Evolutionary conservation across 345 rosid species (phyloP), one percentile per base, ranked within the genome.

Genomic region (Psidium guajava): DNA sequence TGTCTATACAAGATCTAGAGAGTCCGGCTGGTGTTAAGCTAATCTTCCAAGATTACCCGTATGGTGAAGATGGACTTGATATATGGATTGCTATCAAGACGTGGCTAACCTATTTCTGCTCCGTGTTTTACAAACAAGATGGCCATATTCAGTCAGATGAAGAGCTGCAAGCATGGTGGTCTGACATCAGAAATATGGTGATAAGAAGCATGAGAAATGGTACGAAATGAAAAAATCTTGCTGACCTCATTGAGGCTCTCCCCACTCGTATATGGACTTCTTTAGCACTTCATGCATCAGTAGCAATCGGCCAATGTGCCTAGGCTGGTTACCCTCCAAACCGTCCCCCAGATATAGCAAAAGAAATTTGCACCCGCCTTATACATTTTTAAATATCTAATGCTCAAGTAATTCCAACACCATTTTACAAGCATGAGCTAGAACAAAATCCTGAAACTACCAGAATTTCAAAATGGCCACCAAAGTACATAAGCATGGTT

Each of bases 131-230:
- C 90, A 54, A 86, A 64, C 89, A 90, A 24, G 91, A 92, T 81
- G 83, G 87, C 53, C 84, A 90, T 64, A 88, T 94, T 61, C 74
- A 18, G n/a, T 82, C 88, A 6, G 95, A 94, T 54, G 56, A 40
- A 54, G 95, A 94, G 91, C 87, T 94, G 83, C 95, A 92, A 87
- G 91, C 89, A 84, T 94, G 96, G 95, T 94, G 96, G 95, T 84
- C 87, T 52, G 96, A 94, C 85, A 87, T 92, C 59, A 87, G 89
- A 57, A 90, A 91, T 14, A 94, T 52, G 91, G 89, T 50, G 94
- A 92, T 69, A 91, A 91, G 87, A 15, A 87, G 84, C 81, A 88
- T 6, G 94, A 91, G 85, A 85, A 85, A 83, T 89, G 96, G 96
- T 85, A 54, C 74, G 83, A 88, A 49, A 88, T 94, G 90, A 86